Percentiles rank a stretch among this genome's conserved stretches.
phyloP scores from a whole-genome alignment of 1,284 basidiomycete species.

The Ganoderma leucocontextum region DNA sequence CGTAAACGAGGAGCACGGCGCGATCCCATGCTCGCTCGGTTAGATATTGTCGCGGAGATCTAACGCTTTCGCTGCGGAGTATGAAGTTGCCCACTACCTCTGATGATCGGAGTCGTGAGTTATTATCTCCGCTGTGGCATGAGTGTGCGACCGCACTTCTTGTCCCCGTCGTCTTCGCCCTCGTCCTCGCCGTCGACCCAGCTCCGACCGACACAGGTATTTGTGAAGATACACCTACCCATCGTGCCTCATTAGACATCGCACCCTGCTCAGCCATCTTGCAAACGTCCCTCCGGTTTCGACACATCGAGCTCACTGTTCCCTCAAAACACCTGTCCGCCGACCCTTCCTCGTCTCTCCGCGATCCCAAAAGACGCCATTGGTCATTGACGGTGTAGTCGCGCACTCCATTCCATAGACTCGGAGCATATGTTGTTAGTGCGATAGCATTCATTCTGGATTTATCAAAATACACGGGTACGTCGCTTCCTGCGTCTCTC shows the following conservation, averaged over 20 bases:
- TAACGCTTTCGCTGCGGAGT: constrained; percentile 2
- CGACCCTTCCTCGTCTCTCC: constrained; percentile 10
- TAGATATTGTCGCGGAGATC: constrained; percentile 12
- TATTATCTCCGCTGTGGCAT: constrained; percentile 27
- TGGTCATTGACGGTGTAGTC: constrained; percentile 11
- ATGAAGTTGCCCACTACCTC: neutral
- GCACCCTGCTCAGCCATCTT: neutral
- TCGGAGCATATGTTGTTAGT: constrained; percentile 22
- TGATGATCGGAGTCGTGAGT: constrained; percentile 10
- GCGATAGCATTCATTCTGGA: constrained; percentile 25
- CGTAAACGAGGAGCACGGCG: neutral
- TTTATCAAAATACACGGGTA: constrained; percentile 21
- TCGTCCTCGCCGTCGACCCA: constrained; percentile 10
- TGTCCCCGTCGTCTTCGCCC: constrained; percentile 24
- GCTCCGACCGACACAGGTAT: constrained; percentile 6
- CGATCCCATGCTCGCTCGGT: neutral
- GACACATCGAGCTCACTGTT: neutral
- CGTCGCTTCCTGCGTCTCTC: constrained; percentile 16
- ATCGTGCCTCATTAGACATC: neutral
- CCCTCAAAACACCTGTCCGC: neutral
- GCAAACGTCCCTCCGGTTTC: neutral
- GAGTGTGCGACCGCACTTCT: constrained; percentile 8
- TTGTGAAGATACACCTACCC: neutral
- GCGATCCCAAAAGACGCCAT: constrained; percentile 14
- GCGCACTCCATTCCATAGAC: neutral